Percentiles rank a stretch among this genome's conserved stretches.
Evolutionary conservation across 1,284 basidiomycete species (phyloP).

Genomic region (Cryptococcus deneoformans): DNA sequence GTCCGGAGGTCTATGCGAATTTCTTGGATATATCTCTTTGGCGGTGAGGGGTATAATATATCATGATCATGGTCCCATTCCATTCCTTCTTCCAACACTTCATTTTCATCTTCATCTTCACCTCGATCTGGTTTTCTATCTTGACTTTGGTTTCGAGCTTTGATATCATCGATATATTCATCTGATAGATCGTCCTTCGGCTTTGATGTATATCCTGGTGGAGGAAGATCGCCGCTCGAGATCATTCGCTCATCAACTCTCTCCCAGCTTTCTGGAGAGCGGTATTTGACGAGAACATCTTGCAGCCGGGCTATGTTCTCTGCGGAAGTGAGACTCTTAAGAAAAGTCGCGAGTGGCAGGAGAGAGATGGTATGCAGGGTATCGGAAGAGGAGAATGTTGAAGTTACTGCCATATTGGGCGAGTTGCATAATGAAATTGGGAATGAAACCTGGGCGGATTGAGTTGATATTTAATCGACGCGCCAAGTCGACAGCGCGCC

Average conservation of each 20-base stretch:
- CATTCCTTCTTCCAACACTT: neutral
- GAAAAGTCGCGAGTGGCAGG: slow-evolving; percentile 26
- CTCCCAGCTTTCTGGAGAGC: slow-evolving; percentile 38
- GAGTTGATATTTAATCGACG: neutral
- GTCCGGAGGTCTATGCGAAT: slow-evolving; percentile 38
- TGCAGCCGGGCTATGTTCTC: slow-evolving; percentile 13
- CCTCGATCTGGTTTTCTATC: neutral
- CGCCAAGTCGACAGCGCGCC: too few relatives aligned
- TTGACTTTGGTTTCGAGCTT: neutral
- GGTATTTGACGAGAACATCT: slow-evolving; percentile 33
- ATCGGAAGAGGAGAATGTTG: slow-evolving; percentile 22
- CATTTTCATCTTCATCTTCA: neutral
- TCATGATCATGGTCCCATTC: too few relatives aligned
- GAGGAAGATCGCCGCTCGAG: slow-evolving; percentile 30
- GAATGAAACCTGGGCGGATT: neutral
- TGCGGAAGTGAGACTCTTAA: neutral
- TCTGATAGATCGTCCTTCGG: neutral
- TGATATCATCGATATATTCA: neutral
- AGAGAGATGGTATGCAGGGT: slow-evolving; percentile 30
- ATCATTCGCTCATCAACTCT: slow-evolving; percentile 32
- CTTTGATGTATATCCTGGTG: neutral
- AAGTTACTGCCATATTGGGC: neutral
- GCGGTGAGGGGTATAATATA: slow-evolving; percentile 20
- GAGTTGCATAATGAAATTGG: neutral
- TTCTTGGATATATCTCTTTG: slow-evolving; percentile 22